Percentiles rank a stretch among this genome's conserved stretches.
phyloP scores from a whole-genome alignment of 257 asterid species.

The Striga asiatica region DNA sequence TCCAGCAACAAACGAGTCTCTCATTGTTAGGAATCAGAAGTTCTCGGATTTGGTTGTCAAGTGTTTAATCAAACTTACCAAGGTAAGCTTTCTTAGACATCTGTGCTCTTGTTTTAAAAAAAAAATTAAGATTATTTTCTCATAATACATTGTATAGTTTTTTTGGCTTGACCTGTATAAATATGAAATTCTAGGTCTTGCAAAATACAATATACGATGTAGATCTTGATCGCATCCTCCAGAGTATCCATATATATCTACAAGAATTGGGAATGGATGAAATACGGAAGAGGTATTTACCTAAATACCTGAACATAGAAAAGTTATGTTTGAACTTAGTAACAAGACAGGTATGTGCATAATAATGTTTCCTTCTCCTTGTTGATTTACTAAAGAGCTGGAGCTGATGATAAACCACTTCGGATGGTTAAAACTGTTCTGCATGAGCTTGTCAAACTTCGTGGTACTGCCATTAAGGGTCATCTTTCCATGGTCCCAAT shows the following conservation, averaged over 20 bases:
- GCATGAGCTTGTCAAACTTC: constrained; percentile 97
- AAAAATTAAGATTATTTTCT: neutral
- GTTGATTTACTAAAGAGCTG: constrained; percentile 54
- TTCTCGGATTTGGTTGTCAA: constrained; percentile 95
- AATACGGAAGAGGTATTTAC: constrained; percentile 71
- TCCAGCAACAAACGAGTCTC: constrained; percentile 71
- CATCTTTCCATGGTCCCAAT: constrained; percentile 97
- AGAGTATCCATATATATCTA: constrained; percentile 87
- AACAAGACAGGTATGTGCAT: too few species aligned
- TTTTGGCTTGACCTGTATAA: neutral
- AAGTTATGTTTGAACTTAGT: too few species aligned
- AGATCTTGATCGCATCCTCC: constrained; percentile 93
- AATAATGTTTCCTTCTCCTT: constrained; percentile 2
- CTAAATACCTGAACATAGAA: neutral
- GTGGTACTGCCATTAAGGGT: constrained; percentile 97
- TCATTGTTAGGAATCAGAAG: constrained; percentile 69
- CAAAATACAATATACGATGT: constrained; percentile 89
- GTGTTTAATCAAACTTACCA: constrained; percentile 94
- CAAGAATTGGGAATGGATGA: constrained; percentile 99
- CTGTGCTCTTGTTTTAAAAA: neutral
- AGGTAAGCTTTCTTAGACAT: constrained; percentile 35
- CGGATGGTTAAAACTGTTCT: constrained; percentile 99
- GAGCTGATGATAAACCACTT: constrained; percentile 98
- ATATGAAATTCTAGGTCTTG: constrained; percentile 48
- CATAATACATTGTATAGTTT: neutral